Evolutionary conservation across 345 rosid species (phyloP).

Genomic region (Nasturtium officinale): DNA sequence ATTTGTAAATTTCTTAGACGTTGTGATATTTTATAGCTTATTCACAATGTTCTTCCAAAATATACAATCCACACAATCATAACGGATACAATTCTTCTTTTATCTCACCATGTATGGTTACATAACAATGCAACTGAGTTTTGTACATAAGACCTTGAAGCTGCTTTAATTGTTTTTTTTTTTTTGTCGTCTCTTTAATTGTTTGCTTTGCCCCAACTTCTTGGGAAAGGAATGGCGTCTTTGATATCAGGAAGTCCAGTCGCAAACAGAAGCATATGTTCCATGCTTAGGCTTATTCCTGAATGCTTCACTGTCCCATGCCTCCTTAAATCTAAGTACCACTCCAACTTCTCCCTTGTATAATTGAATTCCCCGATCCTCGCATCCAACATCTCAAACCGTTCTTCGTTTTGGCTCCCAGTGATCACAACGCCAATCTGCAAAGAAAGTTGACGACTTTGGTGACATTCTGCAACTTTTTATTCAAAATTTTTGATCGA

Average conservation of each 20-base stretch:
- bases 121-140: neutral
- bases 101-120: neutral
- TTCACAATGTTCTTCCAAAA: neutral
- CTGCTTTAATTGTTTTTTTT: conserved; percentile 46
- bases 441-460: conserved; percentile 27
- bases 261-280: conserved; percentile 67
- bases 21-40: neutral
- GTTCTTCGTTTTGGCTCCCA: conserved; percentile 89
- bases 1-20: no score
- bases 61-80: conserved; percentile 5
- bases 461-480: neutral
- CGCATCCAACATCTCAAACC: conserved; percentile 48
- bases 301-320: conserved; percentile 80
- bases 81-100: neutral
- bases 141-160: conserved; percentile 11
- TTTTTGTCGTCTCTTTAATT: no score
- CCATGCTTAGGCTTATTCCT: conserved; percentile 72
- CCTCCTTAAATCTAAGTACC: conserved; percentile 81
- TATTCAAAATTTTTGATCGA: neutral
- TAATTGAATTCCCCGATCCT: conserved; percentile 65
- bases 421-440: conserved; percentile 72
- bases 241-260: conserved; percentile 76
- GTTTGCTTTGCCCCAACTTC: conserved; percentile 57
- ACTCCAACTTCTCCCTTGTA: conserved; percentile 63
- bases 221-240: conserved; percentile 83